A percentile compares a stretch with the other conserved stretches of the same genome.
phyloP scores from a whole-genome alignment of 257 asterid species.

The Leonotis leonurus region DNA sequence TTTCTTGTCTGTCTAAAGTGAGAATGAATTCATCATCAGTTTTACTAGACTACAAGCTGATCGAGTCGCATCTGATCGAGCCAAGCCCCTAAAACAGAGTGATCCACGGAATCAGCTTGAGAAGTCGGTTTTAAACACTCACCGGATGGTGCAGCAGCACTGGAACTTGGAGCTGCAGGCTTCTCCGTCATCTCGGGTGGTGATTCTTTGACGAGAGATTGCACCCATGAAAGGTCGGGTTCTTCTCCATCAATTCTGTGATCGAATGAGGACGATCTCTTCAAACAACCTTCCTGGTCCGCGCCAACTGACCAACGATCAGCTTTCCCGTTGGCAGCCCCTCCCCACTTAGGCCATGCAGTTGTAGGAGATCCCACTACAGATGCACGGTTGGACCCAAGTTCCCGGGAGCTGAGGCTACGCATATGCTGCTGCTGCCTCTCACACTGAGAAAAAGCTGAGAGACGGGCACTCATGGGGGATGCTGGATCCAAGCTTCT shows the following conservation, averaged over 20 bases:
- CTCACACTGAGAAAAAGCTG: slow-evolving; percentile 61
- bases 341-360: slow-evolving; percentile 75
- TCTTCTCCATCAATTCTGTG: slow-evolving; percentile 42
- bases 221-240: slow-evolving; percentile 97
- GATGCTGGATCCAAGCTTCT: slow-evolving; percentile 72
- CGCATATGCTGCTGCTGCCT: slow-evolving; percentile 54
- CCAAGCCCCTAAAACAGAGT: slow-evolving; percentile 83
- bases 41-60: slow-evolving; percentile 66
- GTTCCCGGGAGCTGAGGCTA: slow-evolving; percentile 62
- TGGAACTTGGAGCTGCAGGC: slow-evolving; percentile 37
- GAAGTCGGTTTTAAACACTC: slow-evolving; percentile 57
- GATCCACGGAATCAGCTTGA: slow-evolving; percentile 55
- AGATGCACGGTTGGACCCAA: slow-evolving; percentile 41
- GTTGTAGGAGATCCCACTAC: slow-evolving; percentile 45
- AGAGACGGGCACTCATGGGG: slow-evolving; percentile 61
- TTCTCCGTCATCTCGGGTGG: slow-evolving; percentile 85
- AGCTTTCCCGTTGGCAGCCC: slow-evolving; percentile 43
- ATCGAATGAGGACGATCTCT: slow-evolving; percentile 29
- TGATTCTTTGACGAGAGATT: slow-evolving; percentile 90
- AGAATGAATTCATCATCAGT: slow-evolving; percentile 31
- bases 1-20: slow-evolving; percentile 38
- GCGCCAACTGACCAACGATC: slow-evolving; percentile 75
- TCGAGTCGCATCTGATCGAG: slow-evolving; percentile 93
- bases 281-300: slow-evolving; percentile 36
- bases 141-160: slow-evolving; percentile 73